Percentiles rank a stretch among this genome's conserved stretches.
These are phyloP conservation scores for Myriosclerotinia scirpicola DNA, from an alignment of 2,329 filamentous ascomycete species.

Conservation along the genomic window DNA sequence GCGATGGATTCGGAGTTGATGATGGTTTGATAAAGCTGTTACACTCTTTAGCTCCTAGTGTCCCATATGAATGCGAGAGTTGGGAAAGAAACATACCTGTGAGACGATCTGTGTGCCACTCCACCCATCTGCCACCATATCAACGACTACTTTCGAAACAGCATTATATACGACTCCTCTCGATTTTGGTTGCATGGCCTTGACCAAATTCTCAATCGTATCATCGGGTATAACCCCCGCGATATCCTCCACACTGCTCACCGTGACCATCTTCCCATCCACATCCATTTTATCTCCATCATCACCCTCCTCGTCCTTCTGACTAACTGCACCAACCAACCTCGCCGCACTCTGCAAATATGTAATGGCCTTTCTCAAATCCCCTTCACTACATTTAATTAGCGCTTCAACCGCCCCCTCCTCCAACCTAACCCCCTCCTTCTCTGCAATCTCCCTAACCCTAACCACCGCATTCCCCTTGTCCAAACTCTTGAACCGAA, in stretches of 20 bases:
- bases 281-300: slow-evolving; percentile 48
- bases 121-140: slow-evolving; percentile 96
- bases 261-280: slow-evolving; percentile 66
- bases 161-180: slow-evolving; percentile 66
- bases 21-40: slow-evolving; percentile 75
- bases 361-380: slow-evolving; percentile 93
- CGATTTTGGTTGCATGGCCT: slow-evolving; percentile 72
- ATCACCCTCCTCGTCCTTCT: slow-evolving; percentile 39
- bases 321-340: slow-evolving; percentile 70
- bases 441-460: slow-evolving; percentile 76
- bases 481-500: slow-evolving; percentile 94
- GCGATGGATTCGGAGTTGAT: slow-evolving; percentile 81
- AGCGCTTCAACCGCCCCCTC: slow-evolving; percentile 79
- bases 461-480: slow-evolving; percentile 78
- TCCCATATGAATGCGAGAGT: slow-evolving; percentile 17
- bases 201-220: slow-evolving; percentile 69
- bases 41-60: neutral
- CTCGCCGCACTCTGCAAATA: slow-evolving; percentile 93
- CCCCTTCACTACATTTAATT: slow-evolving; percentile 86
- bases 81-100: slow-evolving; percentile 56
- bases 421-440: slow-evolving; percentile 75
- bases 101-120: slow-evolving; percentile 84
- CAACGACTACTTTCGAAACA: slow-evolving; percentile 77
- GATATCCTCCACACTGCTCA: slow-evolving; percentile 86
- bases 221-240: slow-evolving; percentile 84